Evolutionary conservation across 345 rosid species (phyloP).

Genomic region (Hypericum perforatum): DNA sequence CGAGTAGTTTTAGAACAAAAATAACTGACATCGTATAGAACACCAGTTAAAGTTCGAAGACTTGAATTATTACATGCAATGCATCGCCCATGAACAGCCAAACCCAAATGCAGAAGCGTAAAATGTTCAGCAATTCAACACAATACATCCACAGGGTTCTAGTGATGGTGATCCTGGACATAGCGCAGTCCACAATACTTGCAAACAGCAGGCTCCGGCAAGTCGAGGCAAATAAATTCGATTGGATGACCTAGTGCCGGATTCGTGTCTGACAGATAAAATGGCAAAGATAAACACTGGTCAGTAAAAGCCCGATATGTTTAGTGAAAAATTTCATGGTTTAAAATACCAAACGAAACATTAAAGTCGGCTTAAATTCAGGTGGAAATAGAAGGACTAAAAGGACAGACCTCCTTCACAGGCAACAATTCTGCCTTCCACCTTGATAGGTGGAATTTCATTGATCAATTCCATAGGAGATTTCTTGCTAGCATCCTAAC

Average conservation of each 20-base stretch:
- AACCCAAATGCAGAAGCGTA: too few species aligned
- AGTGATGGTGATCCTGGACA: constrained; percentile 91
- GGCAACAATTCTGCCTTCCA: constrained; percentile 90
- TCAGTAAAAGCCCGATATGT: neutral
- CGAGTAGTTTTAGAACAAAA: too few species aligned
- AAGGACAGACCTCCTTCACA: constrained; percentile 84
- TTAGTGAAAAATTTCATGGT: too few species aligned
- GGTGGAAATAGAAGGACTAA: neutral
- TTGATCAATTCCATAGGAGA: constrained; percentile 97
- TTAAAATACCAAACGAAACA: too few species aligned
- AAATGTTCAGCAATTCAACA: too few species aligned
- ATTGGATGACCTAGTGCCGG: constrained; percentile 96
- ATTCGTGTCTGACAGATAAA: constrained; percentile 37
- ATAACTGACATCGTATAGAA: too few species aligned
- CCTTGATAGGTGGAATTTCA: constrained; percentile 94
- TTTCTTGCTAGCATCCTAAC: constrained; percentile 75
- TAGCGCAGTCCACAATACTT: constrained; percentile 95
- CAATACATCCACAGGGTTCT: constrained; percentile 3
- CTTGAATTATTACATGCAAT: too few species aligned
- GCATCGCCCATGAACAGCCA: too few species aligned
- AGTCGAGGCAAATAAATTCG: constrained; percentile 92
- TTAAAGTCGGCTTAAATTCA: too few species aligned
- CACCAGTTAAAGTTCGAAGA: too few species aligned
- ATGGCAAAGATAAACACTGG: neutral
- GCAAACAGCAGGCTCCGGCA: constrained; percentile 81